A percentile compares a stretch with the other conserved stretches of the same genome.
phyloP scores from a whole-genome alignment of 164 flowering plant genomes.

The Liquidambar formosana region DNA sequence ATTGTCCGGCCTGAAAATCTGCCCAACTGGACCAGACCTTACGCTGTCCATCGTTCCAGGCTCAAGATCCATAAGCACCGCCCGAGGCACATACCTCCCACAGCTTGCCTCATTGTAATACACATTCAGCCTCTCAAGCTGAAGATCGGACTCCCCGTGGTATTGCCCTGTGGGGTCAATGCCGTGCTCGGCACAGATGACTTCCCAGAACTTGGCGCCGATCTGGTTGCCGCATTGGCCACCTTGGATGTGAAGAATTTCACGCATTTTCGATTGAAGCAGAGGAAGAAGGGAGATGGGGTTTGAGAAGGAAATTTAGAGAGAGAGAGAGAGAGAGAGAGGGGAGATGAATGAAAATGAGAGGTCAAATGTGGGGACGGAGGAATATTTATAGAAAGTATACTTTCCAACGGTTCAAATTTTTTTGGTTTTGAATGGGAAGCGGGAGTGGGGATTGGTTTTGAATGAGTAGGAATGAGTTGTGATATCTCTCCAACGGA shows the following conservation, averaged over 20 bases:
- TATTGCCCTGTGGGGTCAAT: slow-evolving; percentile 49
- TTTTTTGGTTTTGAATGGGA: background rate
- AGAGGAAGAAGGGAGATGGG: background rate
- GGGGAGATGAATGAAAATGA: background rate
- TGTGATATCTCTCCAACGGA: background rate
- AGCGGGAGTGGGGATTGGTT: too few species aligned
- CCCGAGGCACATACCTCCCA: slow-evolving; percentile 56
- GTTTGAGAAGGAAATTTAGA: background rate
- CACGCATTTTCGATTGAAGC: slow-evolving; percentile 37
- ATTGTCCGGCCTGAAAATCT: slow-evolving; percentile 41
- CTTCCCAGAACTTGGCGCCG: slow-evolving; percentile 61
- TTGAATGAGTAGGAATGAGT: background rate
- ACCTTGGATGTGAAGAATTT: slow-evolving; percentile 59
- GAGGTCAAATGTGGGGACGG: background rate
- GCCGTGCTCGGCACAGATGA: slow-evolving; percentile 55
- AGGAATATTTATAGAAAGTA: background rate
- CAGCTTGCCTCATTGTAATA: slow-evolving; percentile 58
- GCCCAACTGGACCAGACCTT: slow-evolving; percentile 54
- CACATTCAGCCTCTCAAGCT: slow-evolving; percentile 49
- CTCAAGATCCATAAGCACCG: slow-evolving; percentile 65
- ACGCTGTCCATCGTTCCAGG: slow-evolving; percentile 61
- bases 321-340: background rate
- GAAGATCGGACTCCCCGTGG: slow-evolving; percentile 45
- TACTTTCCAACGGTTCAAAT: too few species aligned
- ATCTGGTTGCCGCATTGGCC: slow-evolving; percentile 70